Base-by-base conservation (phyloP, 371 early-diverging fungal species). In the Zopfochytrium polystomum region DNA sequence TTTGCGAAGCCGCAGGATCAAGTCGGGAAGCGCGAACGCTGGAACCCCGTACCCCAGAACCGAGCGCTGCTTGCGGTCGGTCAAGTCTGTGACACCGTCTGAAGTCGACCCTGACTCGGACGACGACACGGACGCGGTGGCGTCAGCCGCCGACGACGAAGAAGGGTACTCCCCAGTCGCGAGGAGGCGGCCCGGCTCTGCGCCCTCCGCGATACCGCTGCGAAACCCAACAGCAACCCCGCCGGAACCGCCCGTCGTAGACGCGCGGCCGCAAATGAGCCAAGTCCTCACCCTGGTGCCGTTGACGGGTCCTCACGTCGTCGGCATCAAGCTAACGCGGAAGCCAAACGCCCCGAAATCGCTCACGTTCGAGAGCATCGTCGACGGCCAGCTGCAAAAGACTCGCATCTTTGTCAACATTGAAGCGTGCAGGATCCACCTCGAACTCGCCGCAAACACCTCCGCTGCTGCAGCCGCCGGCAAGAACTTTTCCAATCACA, bases 391-490 rank as follows among this genome's bases (percentile, higher is more conserved):
- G 32, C 63, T 75, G 11, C 71, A 76, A 35, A 77, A 76, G 46
- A 80, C 83, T 56, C 79, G 84, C 33, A 74, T 89, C 31, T 60
- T 72, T 35, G 77, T 85, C 15, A 85, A 90, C 57, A 64, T 87
- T 34, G 84, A 82, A 35, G 55, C 55, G 34, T 71, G n/a, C n/a
- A n/a, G n/a, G n/a, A n/a, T n/a, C n/a, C n/a, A n/a, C n/a, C n/a
- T n/a, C n/a, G n/a, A n/a, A n/a, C n/a, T 87, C 18, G 74, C 75
- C 35, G 63, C 74, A 22, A 66, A 63, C 1, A 66, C 70, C 38
- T 79, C 81, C 35, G 58, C 49, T 18, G 48, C 48, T 31, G 22
- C 48, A 18, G 53, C 53, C 13, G 13, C 53, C 18, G 32, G 18
- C n/a, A 9, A 9, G 13, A 22, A 48, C 22, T 22, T 9, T 9